Base-by-base conservation (phyloP, 495 filamentous ascomycete genomes). In the Tuber microsphaerosporum region DNA sequence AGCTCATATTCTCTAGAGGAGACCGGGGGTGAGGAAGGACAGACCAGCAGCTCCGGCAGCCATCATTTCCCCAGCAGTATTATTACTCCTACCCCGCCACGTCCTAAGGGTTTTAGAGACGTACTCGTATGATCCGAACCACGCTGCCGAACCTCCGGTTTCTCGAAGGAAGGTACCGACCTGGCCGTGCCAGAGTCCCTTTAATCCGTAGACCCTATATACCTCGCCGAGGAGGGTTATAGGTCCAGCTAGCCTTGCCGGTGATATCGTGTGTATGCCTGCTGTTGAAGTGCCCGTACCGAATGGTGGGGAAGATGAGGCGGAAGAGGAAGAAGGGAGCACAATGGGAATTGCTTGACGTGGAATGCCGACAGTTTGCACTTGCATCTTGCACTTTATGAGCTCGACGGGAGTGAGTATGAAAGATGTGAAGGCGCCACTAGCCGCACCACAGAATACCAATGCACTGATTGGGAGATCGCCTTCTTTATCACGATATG, bases 331-430 rank as follows among this genome's bases (percentile, higher is more conserved):
- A 34, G 48, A 56, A 34, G 56, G 56, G 56, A 65, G 56, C 81
- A 73, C 3, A 81, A 86, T 10, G 88, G 85, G 34, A 71, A 71
- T 51, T 43, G 70, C 39, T 6, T 89, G 89, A 20, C 45, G 69
- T 56, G 74, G 69, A 19, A 80, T 51, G 10, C 73, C 73, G 34
- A 82, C 74, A 9, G 81, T 79, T 70, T 83, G 81, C 12, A 97
- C 93, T 84, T 99, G 96, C 87, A 99, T 96, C 85, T 94, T 94
- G 88, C 96, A 99, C 85, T 99, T 99, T 81, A 99, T 91, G 70
- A 99, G 88, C 83, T 99, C 96, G 73, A 99, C 93, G 0, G 96
- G 96, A 0, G 96, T 99, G 70, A 99, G 89, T 45, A 96, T 87
- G 46, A 98, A 85, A 3, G 92, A 94, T 2, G 96, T 97, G 80